A percentile compares a stretch with the other conserved stretches of the same genome.
These are phyloP conservation scores for Fraxinus xanthoxyloides DNA, from an alignment of 305 asterid species.

Conservation along the genomic window DNA sequence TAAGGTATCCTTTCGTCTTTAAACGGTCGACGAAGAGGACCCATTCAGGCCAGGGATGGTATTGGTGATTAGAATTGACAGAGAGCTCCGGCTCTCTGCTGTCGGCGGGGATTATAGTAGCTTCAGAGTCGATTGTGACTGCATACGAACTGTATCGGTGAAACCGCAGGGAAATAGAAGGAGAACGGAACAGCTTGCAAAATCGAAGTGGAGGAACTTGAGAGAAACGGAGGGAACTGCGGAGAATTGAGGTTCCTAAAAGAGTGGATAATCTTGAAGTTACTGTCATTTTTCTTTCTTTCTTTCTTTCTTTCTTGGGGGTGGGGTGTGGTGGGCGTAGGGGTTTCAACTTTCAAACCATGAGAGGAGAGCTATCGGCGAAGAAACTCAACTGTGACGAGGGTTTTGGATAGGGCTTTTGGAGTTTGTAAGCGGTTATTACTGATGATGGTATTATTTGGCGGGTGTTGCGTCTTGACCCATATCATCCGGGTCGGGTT, in stretches of 20 bases:
- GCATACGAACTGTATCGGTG: constrained; percentile 49
- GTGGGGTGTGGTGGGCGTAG: neutral
- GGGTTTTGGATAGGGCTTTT: constrained; percentile 26
- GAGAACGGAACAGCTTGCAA: constrained; percentile 23
- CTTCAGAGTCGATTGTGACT: constrained; percentile 26
- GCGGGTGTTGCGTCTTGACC: neutral
- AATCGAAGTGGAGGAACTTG: constrained; percentile 22
- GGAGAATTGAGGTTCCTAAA: constrained; percentile 51
- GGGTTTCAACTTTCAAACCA: neutral
- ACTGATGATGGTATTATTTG: neutral
- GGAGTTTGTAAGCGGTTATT: neutral
- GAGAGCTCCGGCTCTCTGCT: constrained; percentile 21
- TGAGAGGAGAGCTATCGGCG: neutral
- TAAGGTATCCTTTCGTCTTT: constrained; percentile 64
- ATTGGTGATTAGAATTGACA: neutral
- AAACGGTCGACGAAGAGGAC: constrained; percentile 62
- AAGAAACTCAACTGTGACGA: neutral
- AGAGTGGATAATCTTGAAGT: constrained; percentile 47
- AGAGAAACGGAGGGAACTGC: constrained; percentile 28
- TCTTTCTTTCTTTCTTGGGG: too few relatives aligned
- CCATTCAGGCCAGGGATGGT: constrained; percentile 99
- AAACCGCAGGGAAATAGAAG: constrained; percentile 35
- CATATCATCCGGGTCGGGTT: neutral
- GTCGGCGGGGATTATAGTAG: constrained; percentile 14
- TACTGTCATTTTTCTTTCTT: constrained; percentile 30